These are phyloP conservation scores for Raddia guianensis DNA, from an alignment of 176 grass and related monocot genomes.

Conservation along the genomic window DNA sequence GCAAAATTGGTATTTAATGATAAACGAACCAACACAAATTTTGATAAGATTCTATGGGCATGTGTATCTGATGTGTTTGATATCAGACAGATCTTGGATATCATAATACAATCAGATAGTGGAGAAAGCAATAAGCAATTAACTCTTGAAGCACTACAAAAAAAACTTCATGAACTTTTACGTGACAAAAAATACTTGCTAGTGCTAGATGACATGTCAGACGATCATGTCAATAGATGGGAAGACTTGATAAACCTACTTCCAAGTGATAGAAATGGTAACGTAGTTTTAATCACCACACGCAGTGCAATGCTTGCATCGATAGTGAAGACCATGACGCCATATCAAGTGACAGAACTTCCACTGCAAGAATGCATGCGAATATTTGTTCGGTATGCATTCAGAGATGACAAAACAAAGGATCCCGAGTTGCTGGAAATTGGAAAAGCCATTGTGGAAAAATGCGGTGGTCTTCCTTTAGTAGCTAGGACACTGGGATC, in stretches of 20 bases:
- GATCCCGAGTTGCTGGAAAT: neutral
- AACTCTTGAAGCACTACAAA: neutral
- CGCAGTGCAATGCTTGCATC: neutral
- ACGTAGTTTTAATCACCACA: slow-evolving; percentile 5
- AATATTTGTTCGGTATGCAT: neutral
- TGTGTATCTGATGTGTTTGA: neutral
- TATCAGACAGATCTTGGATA: neutral
- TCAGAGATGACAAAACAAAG: neutral
- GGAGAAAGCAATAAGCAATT: slow-evolving; percentile 2
- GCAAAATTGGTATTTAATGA: slow-evolving; percentile 20
- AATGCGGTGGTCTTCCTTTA: slow-evolving; percentile 14
- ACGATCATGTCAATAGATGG: neutral
- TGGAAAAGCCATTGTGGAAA: neutral
- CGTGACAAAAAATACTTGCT: slow-evolving; percentile 12
- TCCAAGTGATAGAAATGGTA: neutral
- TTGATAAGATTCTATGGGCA: neutral
- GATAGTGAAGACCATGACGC: neutral
- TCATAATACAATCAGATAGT: neutral
- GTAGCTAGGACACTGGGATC: slow-evolving; percentile 16
- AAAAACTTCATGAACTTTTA: neutral
- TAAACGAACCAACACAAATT: neutral
- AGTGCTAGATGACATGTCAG: slow-evolving; percentile 25
- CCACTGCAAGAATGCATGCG: slow-evolving; percentile 5
- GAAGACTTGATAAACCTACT: neutral
- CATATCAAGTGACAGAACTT: neutral